These are phyloP conservation scores for Nematodospora anomalae DNA, from an alignment of 1,139 yeast genomes.

Conservation along the genomic window DNA sequence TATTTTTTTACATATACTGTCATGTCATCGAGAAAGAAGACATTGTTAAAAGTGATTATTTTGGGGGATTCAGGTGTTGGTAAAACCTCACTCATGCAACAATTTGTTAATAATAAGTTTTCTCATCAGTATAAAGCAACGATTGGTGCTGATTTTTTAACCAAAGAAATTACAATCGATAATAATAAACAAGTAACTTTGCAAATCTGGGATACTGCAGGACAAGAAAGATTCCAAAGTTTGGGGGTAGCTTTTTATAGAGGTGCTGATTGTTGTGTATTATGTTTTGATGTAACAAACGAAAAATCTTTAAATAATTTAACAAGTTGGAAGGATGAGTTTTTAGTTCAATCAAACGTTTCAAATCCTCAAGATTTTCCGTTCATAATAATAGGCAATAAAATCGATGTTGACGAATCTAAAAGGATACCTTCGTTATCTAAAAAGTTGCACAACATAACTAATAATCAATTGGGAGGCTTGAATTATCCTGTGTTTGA, in stretches of 20 bases:
- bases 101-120: constrained; percentile 92
- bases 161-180: constrained; percentile 85
- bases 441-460: constrained; percentile 83
- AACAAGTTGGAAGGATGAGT: constrained; percentile 94
- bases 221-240: constrained; percentile 96
- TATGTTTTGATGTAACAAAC: constrained; percentile 92
- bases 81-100: constrained; percentile 94
- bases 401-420: constrained; percentile 90
- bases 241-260: constrained; percentile 96
- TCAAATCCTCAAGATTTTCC: constrained; percentile 94
- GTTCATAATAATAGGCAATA: constrained; percentile 90
- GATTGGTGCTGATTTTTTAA: constrained; percentile 94
- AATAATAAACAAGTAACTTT: constrained; percentile 71
- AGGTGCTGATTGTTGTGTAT: constrained; percentile 97
- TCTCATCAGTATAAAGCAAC: constrained; percentile 97
- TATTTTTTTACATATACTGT: too few species aligned
- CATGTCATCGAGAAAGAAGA: constrained; percentile 84
- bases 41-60: constrained; percentile 88
- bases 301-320: constrained; percentile 88
- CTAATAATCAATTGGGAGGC: constrained; percentile 74
- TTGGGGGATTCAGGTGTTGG: constrained; percentile 98
- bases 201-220: constrained; percentile 99
- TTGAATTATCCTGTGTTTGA: constrained; percentile 86
- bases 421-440: constrained; percentile 75
- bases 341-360: constrained; percentile 88